These are phyloP conservation scores for Talaromyces nanjingensis DNA, from an alignment of 495 filamentous ascomycete species.

Conservation along the genomic window DNA sequence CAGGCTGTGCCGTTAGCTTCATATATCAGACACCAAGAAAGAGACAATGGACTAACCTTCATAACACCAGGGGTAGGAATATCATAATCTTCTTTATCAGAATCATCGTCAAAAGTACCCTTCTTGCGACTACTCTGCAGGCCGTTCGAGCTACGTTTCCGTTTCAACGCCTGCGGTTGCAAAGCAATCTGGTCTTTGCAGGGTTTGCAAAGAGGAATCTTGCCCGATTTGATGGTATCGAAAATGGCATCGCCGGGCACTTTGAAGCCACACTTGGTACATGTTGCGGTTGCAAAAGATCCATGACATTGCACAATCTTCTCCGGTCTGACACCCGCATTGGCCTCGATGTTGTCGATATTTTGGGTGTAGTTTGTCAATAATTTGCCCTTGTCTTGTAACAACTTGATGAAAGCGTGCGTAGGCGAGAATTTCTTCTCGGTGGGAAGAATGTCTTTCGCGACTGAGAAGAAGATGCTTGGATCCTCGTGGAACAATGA, in stretches of 20 bases:
- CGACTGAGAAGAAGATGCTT: conserved; percentile 84
- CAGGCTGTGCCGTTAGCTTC: conserved; percentile 44
- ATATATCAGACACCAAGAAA: neutral
- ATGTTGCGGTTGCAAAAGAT: conserved; percentile 87
- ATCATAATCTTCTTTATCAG: conserved; percentile 66
- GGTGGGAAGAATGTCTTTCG: conserved; percentile 81
- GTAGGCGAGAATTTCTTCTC: conserved; percentile 74
- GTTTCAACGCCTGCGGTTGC: conserved; percentile 53
- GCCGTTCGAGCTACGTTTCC: conserved; percentile 65
- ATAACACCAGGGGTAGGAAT: conserved; percentile 76
- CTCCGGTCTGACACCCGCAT: conserved; percentile 72
- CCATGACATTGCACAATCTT: conserved; percentile 96
- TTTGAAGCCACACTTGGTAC: conserved; percentile 70
- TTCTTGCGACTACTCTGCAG: conserved; percentile 45
- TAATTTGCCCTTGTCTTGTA: conserved; percentile 84
- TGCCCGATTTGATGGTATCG: conserved; percentile 69
- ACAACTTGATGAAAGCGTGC: conserved; percentile 90
- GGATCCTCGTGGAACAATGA: conserved; percentile 79
- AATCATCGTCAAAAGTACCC: conserved; percentile 51
- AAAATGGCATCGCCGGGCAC: conserved; percentile 76
- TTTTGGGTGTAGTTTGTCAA: conserved; percentile 98
- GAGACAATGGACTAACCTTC: conserved; percentile 50
- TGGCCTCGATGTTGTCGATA: conserved; percentile 92
- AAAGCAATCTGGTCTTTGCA: conserved; percentile 36
- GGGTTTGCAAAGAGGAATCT: conserved; percentile 46